These are phyloP conservation scores for Lactarius evosmus DNA, from an alignment of 768 basidiomycete genomes.

Conservation along the genomic window DNA sequence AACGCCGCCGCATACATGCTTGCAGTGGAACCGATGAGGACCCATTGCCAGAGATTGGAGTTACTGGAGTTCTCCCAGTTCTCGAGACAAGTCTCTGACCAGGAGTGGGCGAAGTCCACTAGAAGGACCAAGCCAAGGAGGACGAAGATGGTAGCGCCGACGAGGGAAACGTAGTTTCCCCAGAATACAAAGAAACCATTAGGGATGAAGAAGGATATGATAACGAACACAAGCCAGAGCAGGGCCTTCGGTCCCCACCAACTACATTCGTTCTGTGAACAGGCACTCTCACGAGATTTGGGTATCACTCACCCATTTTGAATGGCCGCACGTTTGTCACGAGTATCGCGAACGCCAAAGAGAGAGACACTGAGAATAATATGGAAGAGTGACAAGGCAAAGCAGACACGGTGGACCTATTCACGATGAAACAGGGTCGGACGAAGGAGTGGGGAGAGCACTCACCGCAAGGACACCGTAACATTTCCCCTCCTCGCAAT, in stretches of 20 bases:
- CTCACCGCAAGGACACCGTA: slow-evolving; percentile 93
- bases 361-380: slow-evolving; percentile 73
- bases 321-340: slow-evolving; percentile 88
- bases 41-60: slow-evolving; percentile 94
- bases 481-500: slow-evolving; percentile 87
- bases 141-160: slow-evolving; percentile 94
- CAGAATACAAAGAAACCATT: slow-evolving; percentile 98
- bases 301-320: slow-evolving; percentile 80
- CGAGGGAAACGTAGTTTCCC: slow-evolving; percentile 88
- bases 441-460: slow-evolving; percentile 20
- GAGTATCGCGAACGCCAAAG: slow-evolving; percentile 85
- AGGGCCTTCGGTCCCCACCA: slow-evolving; percentile 99
- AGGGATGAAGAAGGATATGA: slow-evolving; percentile 89
- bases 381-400: slow-evolving; percentile 89
- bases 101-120: slow-evolving; percentile 97
- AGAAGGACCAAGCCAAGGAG: slow-evolving; percentile 95
- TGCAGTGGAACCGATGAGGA: slow-evolving; percentile 90
- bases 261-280: slow-evolving; percentile 41
- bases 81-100: slow-evolving; percentile 95
- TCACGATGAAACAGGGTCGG: slow-evolving; percentile 11
- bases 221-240: slow-evolving; percentile 79
- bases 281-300: slow-evolving; percentile 12
- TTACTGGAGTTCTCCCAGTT: slow-evolving; percentile 83
- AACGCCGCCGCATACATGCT: slow-evolving; percentile 81
- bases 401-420: slow-evolving; percentile 93